Conservation (phyloP, 305 asterid genomes). For the Solanum chacoense region DNA sequence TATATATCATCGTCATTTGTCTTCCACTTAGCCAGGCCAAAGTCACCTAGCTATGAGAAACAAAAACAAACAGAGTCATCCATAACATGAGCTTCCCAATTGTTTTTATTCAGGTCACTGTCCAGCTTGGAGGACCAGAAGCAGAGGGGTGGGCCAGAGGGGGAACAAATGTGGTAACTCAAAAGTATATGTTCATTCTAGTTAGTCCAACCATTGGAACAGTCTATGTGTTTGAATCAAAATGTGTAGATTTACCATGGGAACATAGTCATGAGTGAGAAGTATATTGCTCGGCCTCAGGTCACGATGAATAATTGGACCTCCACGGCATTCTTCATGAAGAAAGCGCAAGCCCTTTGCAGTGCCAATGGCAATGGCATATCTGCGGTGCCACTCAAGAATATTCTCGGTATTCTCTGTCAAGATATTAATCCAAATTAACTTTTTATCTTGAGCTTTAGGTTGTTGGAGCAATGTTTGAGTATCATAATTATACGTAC, state of each 20-base stretch:
- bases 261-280: slow-evolving; percentile 68
- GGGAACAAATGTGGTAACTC: neutral
- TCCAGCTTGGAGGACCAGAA: neutral
- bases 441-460: neutral
- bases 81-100: neutral
- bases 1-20: slow-evolving; percentile 30
- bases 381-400: slow-evolving; percentile 66
- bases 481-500: slow-evolving; percentile 25
- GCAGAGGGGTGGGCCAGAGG: neutral
- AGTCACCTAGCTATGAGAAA: slow-evolving; percentile 49
- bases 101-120: neutral
- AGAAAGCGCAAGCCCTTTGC: slow-evolving; percentile 77
- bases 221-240: neutral
- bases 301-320: slow-evolving; percentile 73
- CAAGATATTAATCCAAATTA: neutral
- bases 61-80: neutral
- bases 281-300: slow-evolving; percentile 68
- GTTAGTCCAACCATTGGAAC: neutral
- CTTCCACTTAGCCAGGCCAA: slow-evolving; percentile 79
- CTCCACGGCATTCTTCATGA: slow-evolving; percentile 82
- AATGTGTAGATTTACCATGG: slow-evolving; percentile 36
- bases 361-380: slow-evolving; percentile 58
- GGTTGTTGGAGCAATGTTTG: neutral
- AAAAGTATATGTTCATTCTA: neutral
- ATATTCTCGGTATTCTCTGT: slow-evolving; percentile 30